Evolutionary conservation across 768 basidiomycete genomes (phyloP), one percentile per base, ranked within the genome.

Genomic region (Leccinum fibrillosum): DNA sequence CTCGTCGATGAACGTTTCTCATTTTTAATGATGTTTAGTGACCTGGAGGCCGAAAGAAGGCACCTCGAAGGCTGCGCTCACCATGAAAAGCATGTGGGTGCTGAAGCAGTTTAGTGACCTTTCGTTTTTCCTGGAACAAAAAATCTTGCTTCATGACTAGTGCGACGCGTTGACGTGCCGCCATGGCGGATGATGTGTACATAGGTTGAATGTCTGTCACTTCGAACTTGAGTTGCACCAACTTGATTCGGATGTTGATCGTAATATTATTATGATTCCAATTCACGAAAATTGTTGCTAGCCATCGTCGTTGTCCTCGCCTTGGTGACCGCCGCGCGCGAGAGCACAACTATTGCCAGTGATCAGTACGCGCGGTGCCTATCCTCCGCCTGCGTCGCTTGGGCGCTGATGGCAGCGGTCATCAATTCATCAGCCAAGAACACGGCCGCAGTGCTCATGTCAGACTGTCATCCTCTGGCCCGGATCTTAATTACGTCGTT

Each of bases 21-120:
- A 23, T 19, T 34, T 28, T 49, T 15, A 48, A 25, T 34, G 30
- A n/a, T 52, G 9, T 55, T 7, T 30, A 69, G 69, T 49, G 50
- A 52, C 44, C 2, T 47, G 49, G 61, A 50, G 15, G 53, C 49
- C 28, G 57, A 58, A 55, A 66, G 25, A 52, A 60, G 42, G 45
- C 68, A 66, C 28, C 4, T 70, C 17, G 49, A 56, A 6, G 37
- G 23, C 12, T 66, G 64, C 12, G 57, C 13, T 25, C 44, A 28
- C 8, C 55, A 44, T 28, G 54, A n/a, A 39, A 44, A 23, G 21
- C 39, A n/a, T n/a, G 15, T 17, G 15, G 15, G 7, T 21, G 44
- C 15, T 11, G 52, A 60, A 9, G 44, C n/a, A 9, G 69, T 62
- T 39, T 69, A 34, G 54, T 45, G 56, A 48, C 7, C 42, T 45